These are phyloP conservation scores for Chlorella vulgaris DNA, from an alignment of 139 green algal species.

Conservation along the genomic window DNA sequence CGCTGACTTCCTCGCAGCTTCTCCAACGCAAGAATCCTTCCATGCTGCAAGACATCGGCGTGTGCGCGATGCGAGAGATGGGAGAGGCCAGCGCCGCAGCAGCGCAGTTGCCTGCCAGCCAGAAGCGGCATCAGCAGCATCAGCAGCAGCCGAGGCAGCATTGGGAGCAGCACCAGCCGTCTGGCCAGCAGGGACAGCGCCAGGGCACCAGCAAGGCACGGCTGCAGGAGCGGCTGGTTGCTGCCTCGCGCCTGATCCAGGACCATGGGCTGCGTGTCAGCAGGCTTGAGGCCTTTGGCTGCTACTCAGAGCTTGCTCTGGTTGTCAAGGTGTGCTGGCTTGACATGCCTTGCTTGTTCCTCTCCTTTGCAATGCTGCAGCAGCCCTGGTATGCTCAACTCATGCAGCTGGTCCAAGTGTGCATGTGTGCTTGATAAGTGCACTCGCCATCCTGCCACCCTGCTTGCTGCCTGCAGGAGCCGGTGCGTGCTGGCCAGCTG, in stretches of 20 bases:
- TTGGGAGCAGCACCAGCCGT: no score
- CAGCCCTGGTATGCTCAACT: no score
- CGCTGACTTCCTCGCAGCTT: background rate
- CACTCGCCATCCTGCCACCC: background rate
- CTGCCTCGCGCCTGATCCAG: background rate
- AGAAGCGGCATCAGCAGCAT: background rate
- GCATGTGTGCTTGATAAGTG: background rate
- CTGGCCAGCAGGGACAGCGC: no score
- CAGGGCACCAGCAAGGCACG: no score
- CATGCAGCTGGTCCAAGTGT: no score
- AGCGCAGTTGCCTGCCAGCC: no score
- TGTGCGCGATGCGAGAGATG: conserved; percentile 4
- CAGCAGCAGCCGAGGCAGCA: no score
- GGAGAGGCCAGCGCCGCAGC: background rate
- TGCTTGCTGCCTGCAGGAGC: background rate
- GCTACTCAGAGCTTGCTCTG: conserved; percentile 4
- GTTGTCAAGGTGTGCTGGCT: background rate
- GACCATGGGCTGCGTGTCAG: background rate
- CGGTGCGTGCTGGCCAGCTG: background rate
- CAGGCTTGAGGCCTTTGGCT: background rate
- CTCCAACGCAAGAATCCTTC: background rate
- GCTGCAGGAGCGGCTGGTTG: background rate
- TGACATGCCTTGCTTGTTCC: no score
- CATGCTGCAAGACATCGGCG: background rate
- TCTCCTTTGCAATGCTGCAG: no score